Evolutionary conservation across 75 land plant genomes (phyloP), one percentile per base, ranked within the genome.

Genomic region (Cupressus sempervirens): DNA sequence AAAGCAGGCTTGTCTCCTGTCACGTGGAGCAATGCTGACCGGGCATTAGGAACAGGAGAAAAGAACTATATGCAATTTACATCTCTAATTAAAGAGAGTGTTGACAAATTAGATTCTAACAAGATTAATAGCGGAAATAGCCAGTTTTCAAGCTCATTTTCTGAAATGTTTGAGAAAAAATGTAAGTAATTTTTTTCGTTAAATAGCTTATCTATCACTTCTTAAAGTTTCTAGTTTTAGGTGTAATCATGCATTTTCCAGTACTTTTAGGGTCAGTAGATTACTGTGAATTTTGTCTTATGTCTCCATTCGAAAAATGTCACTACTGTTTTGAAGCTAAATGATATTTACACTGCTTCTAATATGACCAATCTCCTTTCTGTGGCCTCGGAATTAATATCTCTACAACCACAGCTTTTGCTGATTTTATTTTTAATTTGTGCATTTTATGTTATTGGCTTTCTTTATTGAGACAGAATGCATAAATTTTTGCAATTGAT

Each of bases 21-120:
- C 35, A 35, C 58, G 32, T 82, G 62, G 62, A 82, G 62, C 46
- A 46, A 29, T 54, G 36, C 62, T 20, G 54, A 82, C n/a, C 41
- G 48, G 65, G 30, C 62, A 54, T 30, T 54, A 52, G 83, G 83
- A 18, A 18, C 36, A 52, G 34, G 62, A 52, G 83, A 20, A 53
- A 29, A 34, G 20, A 34, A 38, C 40, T 82, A 10, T 18, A 1
- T 52, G 62, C 65, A 50, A 38, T 32, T 30, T 32, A 7, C 40
- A 16, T 82, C 56, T 82, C 41, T 54, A 35, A 82, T 46, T 4
- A 65, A 54, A 10, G 36, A 52, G 56, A 82, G 1, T 54, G 3
- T 82, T 54, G 40, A 82, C 56, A 82, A 82, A 81, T 30, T 81
- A 54, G 83, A 82, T 52, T 35, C 83, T 82, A 45, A 26, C 52